phyloP scores from a whole-genome alignment of 106 monocot species.

The Acorus gramineus region DNA sequence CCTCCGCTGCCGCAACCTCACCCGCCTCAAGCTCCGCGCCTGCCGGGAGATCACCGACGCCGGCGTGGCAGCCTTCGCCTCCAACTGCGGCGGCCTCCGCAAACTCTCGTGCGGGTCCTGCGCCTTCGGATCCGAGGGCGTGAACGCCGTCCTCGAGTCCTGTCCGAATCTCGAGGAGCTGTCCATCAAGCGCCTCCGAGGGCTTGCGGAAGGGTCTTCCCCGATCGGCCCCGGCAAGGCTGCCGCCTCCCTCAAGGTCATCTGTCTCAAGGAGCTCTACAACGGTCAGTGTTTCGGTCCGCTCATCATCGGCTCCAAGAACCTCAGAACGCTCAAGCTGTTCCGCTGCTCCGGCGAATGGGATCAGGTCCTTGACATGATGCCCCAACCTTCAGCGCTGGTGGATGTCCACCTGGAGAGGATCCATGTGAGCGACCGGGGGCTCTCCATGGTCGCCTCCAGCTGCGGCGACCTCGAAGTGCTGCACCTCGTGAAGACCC shows the following conservation, averaged over 20 bases:
- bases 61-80: constrained; percentile 21
- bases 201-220: constrained; percentile 3
- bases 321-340: constrained; percentile 24
- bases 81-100: constrained; percentile 16
- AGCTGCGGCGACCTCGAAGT: constrained; percentile 16
- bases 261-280: constrained; percentile 36
- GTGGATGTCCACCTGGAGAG: constrained; percentile 35
- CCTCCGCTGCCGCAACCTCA: constrained; percentile 16
- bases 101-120: constrained; percentile 30
- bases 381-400: constrained; percentile 3
- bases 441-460: constrained; percentile 9
- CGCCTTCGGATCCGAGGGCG: constrained; percentile 25
- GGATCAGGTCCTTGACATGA: constrained; percentile 24
- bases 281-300: constrained; percentile 31
- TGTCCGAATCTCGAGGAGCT: constrained; percentile 26
- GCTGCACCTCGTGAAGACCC: constrained; percentile 29
- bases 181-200: constrained; percentile 38
- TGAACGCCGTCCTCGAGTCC: constrained; percentile 16
- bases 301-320: constrained; percentile 16
- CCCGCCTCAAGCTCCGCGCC: constrained; percentile 26
- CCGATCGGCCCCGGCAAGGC: neutral
- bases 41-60: constrained; percentile 26
- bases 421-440: constrained; percentile 30
- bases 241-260: constrained; percentile 11
- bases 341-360: constrained; percentile 38